Base-by-base conservation (phyloP, 805 yeast species). In the Candida nonsorbophila region DNA sequence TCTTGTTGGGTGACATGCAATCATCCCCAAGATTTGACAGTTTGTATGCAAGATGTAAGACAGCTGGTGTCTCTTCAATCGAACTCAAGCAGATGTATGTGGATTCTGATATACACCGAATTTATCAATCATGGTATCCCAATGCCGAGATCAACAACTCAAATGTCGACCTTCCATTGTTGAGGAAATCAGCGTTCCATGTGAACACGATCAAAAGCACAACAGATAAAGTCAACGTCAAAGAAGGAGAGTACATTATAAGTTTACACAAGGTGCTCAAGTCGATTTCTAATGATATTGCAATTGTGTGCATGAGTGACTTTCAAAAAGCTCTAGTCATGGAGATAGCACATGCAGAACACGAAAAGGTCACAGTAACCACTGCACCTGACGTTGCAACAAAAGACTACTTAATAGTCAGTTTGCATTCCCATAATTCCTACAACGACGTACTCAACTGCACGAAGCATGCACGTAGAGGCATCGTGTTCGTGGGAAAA, bases 311-410 rank as follows among this genome's bases (percentile, higher is more conserved):
- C 4, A 24, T 30, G 17, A 32, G 34, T 6, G 29, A 24, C 3
- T 36, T 34, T 22, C 44, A 39, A 12, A 12, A 21, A 10, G 41
- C 37, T 19, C 16, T 39, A 9, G 14, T 36, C 12, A 17, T 24
- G 22, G 40, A 39, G 17, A 20, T 16, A 22, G 29, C 23, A 12
- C 25, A 22, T 16, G 16, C 28, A 5, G 24, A 19, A n/a, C n/a
- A n/a, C n/a, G n/a, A n/a, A n/a, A n/a, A n/a, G n/a, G n/a, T n/a
- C n/a, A n/a, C n/a, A n/a, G n/a, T n/a, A n/a, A n/a, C n/a, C n/a
- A n/a, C n/a, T n/a, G n/a, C n/a, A n/a, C n/a, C n/a, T n/a, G n/a
- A n/a, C n/a, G n/a, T n/a, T n/a, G 17, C 27, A 14, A 24, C 21
- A 7, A 34, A 39, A 19, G 37, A 33, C 14, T 33, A 35, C 5